Percentiles rank a stretch among this genome's conserved stretches.
Conservation (phyloP, 805 yeast genomes). For the Candida anglica region DNA sequence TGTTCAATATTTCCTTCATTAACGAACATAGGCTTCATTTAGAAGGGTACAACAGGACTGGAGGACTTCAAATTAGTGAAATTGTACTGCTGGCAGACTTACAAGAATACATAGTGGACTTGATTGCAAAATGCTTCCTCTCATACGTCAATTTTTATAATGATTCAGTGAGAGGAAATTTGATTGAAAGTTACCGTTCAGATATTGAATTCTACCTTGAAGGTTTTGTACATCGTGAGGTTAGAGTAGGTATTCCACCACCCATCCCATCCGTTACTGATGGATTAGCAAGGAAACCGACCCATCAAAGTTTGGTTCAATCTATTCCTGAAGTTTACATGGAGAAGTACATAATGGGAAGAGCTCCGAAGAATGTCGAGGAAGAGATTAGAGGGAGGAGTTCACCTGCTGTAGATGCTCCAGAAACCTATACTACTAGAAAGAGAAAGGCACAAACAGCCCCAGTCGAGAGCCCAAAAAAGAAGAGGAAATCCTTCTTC, state of each 20-base stretch:
- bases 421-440: too few relatives aligned
- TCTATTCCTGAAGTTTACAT: conserved; percentile 4
- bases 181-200: conserved; percentile 14
- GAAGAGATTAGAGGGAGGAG: too few relatives aligned
- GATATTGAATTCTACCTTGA: conserved; percentile 13
- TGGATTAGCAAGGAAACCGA: background rate
- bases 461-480: too few relatives aligned
- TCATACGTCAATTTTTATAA: conserved; percentile 19
- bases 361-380: too few relatives aligned
- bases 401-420: too few relatives aligned
- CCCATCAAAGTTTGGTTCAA: background rate
- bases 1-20: conserved; percentile 43
- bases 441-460: too few relatives aligned
- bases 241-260: conserved; percentile 1
- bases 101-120: conserved; percentile 15
- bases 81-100: conserved; percentile 18
- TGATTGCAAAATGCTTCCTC: conserved; percentile 15
- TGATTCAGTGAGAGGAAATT: conserved; percentile 13
- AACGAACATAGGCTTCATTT: conserved; percentile 22
- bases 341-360: conserved; percentile 1
- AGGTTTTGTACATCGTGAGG: conserved; percentile 4
- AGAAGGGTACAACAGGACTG: conserved; percentile 12
- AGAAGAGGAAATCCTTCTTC: conserved; percentile 2
- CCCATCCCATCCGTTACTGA: background rate
- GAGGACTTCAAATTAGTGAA: conserved; percentile 15